phyloP scores from a whole-genome alignment of 164 flowering plant genomes.

The Magnolia changhungtana region DNA sequence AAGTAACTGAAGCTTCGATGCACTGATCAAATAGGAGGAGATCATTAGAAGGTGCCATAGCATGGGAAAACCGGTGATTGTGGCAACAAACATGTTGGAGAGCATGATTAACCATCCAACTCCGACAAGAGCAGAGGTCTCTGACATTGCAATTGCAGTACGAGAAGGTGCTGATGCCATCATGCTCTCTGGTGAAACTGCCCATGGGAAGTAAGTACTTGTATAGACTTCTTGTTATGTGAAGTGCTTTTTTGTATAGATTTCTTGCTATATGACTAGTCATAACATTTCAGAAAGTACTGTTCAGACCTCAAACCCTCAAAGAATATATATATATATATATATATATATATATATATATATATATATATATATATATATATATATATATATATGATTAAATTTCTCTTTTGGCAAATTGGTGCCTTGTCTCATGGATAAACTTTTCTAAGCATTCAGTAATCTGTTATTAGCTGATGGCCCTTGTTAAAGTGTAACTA shows the following conservation, averaged over 20 bases:
- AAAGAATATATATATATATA: no score
- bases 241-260: not conserved
- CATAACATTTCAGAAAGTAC: not conserved
- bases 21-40: conserved; percentile 55
- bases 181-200: conserved; percentile 99
- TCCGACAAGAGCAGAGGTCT: conserved; percentile 98
- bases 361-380: no score
- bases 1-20: not conserved
- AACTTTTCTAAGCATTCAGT: not conserved
- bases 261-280: not conserved
- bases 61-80: conserved; percentile 94
- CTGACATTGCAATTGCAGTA: conserved; percentile 98
- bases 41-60: conserved; percentile 79
- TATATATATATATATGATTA: no score
- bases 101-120: conserved; percentile 98
- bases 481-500: not conserved
- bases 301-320: not conserved
- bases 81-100: conserved; percentile 99
- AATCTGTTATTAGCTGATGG: not conserved
- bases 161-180: conserved; percentile 95
- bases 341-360: no score
- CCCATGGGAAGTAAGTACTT: conserved; percentile 91
- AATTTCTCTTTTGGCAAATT: not conserved
- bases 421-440: not conserved
- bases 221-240: not conserved